A percentile compares a stretch with the other conserved stretches of the same genome.
phyloP scores from a whole-genome alignment of 768 basidiomycete species.

The Leccinum sublutescens region DNA sequence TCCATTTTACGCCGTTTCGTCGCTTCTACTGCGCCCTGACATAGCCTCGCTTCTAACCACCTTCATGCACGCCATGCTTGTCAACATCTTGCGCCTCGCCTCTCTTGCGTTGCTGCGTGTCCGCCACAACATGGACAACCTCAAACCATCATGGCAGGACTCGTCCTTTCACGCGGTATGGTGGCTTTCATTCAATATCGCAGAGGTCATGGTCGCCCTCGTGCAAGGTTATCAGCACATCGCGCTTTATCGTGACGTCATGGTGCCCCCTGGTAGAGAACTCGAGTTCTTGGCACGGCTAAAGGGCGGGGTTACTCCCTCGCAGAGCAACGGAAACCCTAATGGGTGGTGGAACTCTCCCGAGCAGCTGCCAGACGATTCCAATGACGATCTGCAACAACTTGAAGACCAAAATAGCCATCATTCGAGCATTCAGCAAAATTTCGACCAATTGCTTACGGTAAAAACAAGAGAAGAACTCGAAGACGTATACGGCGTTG shows the following conservation, averaged over 20 bases:
- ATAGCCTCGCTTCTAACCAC: slow-evolving; percentile 38
- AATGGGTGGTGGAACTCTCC: slow-evolving; percentile 9
- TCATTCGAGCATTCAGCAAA: slow-evolving; percentile 53
- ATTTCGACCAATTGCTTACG: slow-evolving; percentile 62
- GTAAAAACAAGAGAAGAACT: slow-evolving; percentile 71
- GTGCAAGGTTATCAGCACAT: slow-evolving; percentile 71
- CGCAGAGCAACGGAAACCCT: slow-evolving; percentile 9
- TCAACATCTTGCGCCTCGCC: slow-evolving; percentile 53
- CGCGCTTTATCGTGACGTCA: slow-evolving; percentile 63
- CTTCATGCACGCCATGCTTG: slow-evolving; percentile 47
- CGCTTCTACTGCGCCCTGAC: slow-evolving; percentile 25
- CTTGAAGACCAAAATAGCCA: slow-evolving; percentile 20
- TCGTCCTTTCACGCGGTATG: slow-evolving; percentile 64
- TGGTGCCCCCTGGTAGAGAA: slow-evolving; percentile 48
- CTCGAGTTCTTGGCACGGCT: slow-evolving; percentile 37
- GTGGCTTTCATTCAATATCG: slow-evolving; percentile 72
- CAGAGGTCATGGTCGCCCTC: slow-evolving; percentile 63
- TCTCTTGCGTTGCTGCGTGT: slow-evolving; percentile 54
- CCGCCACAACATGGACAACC: slow-evolving; percentile 40
- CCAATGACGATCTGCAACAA: slow-evolving; percentile 18
- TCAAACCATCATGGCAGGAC: slow-evolving; percentile 53
- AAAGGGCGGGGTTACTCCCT: slow-evolving; percentile 13
- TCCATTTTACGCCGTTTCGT: slow-evolving; percentile 36
- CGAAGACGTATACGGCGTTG: slow-evolving; percentile 77
- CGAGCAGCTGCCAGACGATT: slow-evolving; percentile 10